Base-by-base conservation (phyloP, 1,139 yeast genomes). In the Geotrichum fermentans region DNA sequence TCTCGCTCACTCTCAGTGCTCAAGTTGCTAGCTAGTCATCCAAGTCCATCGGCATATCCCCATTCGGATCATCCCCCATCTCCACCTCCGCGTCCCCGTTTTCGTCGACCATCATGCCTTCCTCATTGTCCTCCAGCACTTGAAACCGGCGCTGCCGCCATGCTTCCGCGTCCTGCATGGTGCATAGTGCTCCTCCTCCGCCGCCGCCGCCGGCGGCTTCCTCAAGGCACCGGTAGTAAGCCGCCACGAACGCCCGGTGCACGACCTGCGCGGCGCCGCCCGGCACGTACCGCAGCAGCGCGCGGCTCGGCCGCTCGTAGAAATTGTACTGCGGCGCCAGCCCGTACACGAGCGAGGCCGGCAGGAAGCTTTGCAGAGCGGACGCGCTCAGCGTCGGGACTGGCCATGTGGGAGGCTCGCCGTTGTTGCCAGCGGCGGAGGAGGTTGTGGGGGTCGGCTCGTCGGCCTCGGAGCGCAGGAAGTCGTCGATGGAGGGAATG, bases 401-500 rank as follows among this genome's bases (percentile, higher is more conserved):
- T 6, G 32, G 30, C 4, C 17, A 16, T 7, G 34, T 34, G 29
- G 36, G 13, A 22, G 38, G 26, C 45, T 35, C 24, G 28, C 35
- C 33, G 17, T 24, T 20, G 39, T 39, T 16, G 35, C 18, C 14
- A 13, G 22, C 14, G 13, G 17, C 26, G 30, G n/a, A 4, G 21
- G 11, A 11, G 29, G 28, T 18, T 2, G 13, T 18, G 28, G 32
- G 10, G 13, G 30, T 38, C 11, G 36, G 53, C n/a, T 45, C 45
- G 16, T 52, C 53, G 21, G 40, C 50, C 10, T 58, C 59, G 3
- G 49, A 52, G 4, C 42, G 48, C 17, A 57, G 45, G 45, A 58
- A 59, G 26, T 50, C 55, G 45, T 60, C 63, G 28, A 60, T 56
- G 4, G 61, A 58, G 1, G 60, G 57, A 40, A 60, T 59, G 49